Base-by-base conservation (phyloP, 176 grass and related monocot species). In the Pontederia crassipes region DNA sequence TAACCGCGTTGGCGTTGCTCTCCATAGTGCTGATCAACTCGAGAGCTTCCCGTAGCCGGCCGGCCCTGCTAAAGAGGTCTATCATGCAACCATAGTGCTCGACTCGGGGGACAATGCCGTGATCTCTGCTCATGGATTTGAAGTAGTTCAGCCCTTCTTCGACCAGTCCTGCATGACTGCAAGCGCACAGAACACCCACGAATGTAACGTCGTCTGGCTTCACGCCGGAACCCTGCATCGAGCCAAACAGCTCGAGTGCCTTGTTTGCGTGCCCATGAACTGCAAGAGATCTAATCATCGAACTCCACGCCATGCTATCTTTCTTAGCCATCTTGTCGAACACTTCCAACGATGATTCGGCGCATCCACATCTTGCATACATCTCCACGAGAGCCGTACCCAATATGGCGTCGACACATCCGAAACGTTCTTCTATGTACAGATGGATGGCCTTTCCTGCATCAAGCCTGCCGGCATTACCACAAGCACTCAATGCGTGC, bases 1-100 rank as follows among this genome's bases (percentile, higher is more conserved):
- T 55, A 24, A 83, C 49, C 5, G 64, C 65, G 70, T 56, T 71
- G 26, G 69, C 64, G 60, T 83, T n/a, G n/a, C 59, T 56, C 51
- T 47, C 69, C 60, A 80, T 83, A 66, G 55, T 53, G 11, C 28
- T 58, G 28, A 71, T 35, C 57, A 83, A 11, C 50, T 17, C 55
- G 58, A 70, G 69, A 52, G 76, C 85, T 74, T 88, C 72, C 46
- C 75, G 66, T 52, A 71, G 24, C 18, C 76, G 48, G 15, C 72
- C 80, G 12, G 73, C 73, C 18, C 80, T 74, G 8, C 80, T 76
- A 62, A 88, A 67, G 58, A 77, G 75, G 66, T 77, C 80, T 11
- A 80, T 74, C 16, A 74, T 24, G 66, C 77, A 88, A 49, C 61
- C 69, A 55, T 77, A 88, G 14, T 83, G 85, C 57, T 72, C 79